phyloP scores from a whole-genome alignment of 2,329 filamentous ascomycete genomes.

The Talaromyces sp. region DNA sequence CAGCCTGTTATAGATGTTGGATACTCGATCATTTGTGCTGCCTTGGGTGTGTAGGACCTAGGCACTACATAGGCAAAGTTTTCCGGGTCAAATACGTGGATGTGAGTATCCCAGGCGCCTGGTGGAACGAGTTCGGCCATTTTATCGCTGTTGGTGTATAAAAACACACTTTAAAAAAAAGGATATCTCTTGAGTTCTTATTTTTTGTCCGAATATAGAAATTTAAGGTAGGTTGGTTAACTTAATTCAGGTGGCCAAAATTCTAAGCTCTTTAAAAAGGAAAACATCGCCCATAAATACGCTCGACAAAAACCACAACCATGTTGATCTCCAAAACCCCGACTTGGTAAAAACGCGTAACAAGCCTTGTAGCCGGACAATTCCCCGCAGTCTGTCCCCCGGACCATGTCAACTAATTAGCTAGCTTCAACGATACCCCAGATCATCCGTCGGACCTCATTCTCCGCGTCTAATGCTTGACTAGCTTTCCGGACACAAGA shows the following conservation, averaged over 20 bases:
- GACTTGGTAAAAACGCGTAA: neutral
- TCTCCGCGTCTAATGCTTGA: neutral
- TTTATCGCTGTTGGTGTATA: neutral
- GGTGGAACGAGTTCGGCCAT: conserved; percentile 2
- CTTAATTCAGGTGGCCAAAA: neutral
- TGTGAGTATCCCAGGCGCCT: conserved; percentile 16
- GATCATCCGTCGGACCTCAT: neutral
- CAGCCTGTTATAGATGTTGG: conserved; percentile 14
- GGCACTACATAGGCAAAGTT: conserved; percentile 14
- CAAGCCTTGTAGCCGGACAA: neutral
- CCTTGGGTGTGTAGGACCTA: conserved; percentile 19
- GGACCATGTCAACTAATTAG: neutral
- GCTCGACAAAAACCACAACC: neutral
- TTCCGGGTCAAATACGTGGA: conserved; percentile 17
- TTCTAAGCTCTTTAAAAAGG: neutral
- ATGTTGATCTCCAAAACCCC: neutral
- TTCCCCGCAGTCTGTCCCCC: neutral
- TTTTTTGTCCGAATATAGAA: no score
- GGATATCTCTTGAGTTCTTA: no score
- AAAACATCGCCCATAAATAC: neutral
- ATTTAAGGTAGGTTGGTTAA: neutral
- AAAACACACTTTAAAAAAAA: neutral
- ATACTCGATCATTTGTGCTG: conserved; percentile 17
- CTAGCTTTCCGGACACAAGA: neutral
- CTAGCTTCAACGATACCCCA: neutral